These are phyloP conservation scores for Raffaelea ambrosiae DNA, from an alignment of 2,329 filamentous ascomycete genomes.

Conservation along the genomic window DNA sequence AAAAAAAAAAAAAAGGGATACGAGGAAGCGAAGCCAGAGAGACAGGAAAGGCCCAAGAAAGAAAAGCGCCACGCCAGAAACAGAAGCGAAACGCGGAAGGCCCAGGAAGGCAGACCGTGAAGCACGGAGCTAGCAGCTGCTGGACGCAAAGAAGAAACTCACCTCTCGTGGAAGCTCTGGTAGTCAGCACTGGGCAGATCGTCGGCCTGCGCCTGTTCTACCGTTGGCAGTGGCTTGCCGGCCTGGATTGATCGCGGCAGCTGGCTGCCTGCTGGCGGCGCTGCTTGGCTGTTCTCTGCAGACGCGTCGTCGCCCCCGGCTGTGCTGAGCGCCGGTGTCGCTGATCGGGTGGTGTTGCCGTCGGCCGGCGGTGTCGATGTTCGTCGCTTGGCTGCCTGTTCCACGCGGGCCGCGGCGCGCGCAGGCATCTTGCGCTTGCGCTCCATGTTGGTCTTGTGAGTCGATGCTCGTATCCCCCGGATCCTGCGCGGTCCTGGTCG, in stretches of 20 bases:
- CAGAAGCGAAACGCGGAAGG: too few relatives aligned
- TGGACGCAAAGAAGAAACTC: conserved; percentile 12
- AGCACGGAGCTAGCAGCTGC: too few relatives aligned
- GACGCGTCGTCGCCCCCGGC: conserved; percentile 17
- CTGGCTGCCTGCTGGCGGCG: conserved; percentile 28
- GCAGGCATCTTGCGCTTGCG: conserved; percentile 58
- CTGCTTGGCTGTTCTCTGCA: conserved; percentile 25
- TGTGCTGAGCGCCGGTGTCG: conserved; percentile 31
- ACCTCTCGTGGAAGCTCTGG: conserved; percentile 68
- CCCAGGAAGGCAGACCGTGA: too few relatives aligned
- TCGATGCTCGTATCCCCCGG: too few relatives aligned
- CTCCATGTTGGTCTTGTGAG: conserved; percentile 45
- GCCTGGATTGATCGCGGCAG: conserved; percentile 56
- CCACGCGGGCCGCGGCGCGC: conserved; percentile 51
- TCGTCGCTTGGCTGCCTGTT: conserved; percentile 52
- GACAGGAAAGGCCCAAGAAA: too few relatives aligned
- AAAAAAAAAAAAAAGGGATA: background rate
- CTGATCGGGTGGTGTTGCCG: conserved; percentile 28
- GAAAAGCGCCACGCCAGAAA: too few relatives aligned
- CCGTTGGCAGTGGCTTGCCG: conserved; percentile 62
- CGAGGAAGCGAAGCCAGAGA: too few relatives aligned
- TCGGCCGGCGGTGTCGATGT: conserved; percentile 42
- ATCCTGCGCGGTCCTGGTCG: too few relatives aligned
- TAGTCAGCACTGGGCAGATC: conserved; percentile 58
- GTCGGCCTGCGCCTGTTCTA: conserved; percentile 57